phyloP scores from a whole-genome alignment of 768 basidiomycete species.

The Pholiota conissans region DNA sequence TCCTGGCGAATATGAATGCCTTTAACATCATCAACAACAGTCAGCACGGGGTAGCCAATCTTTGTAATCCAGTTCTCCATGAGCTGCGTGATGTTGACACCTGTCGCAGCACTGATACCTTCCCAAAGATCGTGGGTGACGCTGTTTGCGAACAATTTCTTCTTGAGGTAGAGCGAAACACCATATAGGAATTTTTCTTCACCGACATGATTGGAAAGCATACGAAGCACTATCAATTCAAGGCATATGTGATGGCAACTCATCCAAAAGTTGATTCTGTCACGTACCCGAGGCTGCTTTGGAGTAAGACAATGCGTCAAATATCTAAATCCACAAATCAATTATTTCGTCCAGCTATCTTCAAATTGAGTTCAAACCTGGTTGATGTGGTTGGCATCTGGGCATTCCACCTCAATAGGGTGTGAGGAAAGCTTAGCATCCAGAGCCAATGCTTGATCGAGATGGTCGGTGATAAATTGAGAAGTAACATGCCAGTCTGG shows the following conservation, averaged over 20 bases:
- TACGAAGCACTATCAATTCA: constrained; percentile 72
- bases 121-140: constrained; percentile 87
- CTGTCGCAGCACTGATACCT: constrained; percentile 77
- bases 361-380: constrained; percentile 40
- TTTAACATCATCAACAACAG: constrained; percentile 72
- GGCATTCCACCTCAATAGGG: constrained; percentile 89
- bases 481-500: constrained; percentile 88
- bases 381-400: constrained; percentile 82
- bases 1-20: constrained; percentile 86
- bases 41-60: constrained; percentile 87
- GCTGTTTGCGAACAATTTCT: constrained; percentile 82
- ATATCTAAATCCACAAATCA: constrained; percentile 57
- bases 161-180: constrained; percentile 90
- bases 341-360: background rate
- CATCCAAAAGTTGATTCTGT: background rate
- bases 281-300: constrained; percentile 74
- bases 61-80: constrained; percentile 94
- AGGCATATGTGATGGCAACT: too few relatives aligned
- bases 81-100: constrained; percentile 69
- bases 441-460: constrained; percentile 74
- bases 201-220: constrained; percentile 88
- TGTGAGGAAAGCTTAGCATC: constrained; percentile 89
- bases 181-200: constrained; percentile 86
- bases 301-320: constrained; percentile 85
- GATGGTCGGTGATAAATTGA: constrained; percentile 76